Conservation (phyloP, 129 eudicot genomes). For the Flaveria ramosissima region DNA sequence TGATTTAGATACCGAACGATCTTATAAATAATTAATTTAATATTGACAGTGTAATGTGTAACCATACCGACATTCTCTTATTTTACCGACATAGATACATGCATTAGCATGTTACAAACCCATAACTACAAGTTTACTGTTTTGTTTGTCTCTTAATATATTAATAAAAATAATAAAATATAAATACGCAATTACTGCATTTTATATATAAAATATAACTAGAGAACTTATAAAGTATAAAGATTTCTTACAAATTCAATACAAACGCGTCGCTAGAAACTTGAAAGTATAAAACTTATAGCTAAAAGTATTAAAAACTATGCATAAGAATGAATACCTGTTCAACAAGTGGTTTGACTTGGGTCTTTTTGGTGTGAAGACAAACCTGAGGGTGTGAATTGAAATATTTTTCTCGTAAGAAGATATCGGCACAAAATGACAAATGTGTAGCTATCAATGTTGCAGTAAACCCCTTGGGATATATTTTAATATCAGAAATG, state of each 20-base stretch:
- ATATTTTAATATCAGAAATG: slow-evolving; percentile 15
- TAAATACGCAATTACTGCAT: not conserved
- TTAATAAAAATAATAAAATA: not conserved
- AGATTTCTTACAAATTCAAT: not conserved
- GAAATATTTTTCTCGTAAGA: not conserved
- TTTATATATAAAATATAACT: not conserved
- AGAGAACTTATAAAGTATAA: not conserved
- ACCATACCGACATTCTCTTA: too few species aligned
- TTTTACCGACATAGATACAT: too few species aligned
- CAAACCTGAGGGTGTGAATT: not conserved
- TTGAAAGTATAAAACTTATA: not conserved
- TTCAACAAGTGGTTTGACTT: not conserved
- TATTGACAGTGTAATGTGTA: too few species aligned
- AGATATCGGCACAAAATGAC: slow-evolving; percentile 3
- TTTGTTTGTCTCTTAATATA: not conserved
- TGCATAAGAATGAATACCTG: not conserved
- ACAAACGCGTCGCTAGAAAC: not conserved
- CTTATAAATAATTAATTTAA: too few species aligned
- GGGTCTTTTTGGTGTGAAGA: slow-evolving; percentile 1
- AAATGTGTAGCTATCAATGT: slow-evolving; percentile 31
- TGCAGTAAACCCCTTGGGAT: slow-evolving; percentile 23
- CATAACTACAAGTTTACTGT: too few species aligned
- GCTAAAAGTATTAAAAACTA: not conserved
- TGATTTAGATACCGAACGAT: too few species aligned
- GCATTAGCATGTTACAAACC: too few species aligned